phyloP scores from a whole-genome alignment of 1,284 basidiomycete genomes.

The Papiliotrema nemorosa region DNA sequence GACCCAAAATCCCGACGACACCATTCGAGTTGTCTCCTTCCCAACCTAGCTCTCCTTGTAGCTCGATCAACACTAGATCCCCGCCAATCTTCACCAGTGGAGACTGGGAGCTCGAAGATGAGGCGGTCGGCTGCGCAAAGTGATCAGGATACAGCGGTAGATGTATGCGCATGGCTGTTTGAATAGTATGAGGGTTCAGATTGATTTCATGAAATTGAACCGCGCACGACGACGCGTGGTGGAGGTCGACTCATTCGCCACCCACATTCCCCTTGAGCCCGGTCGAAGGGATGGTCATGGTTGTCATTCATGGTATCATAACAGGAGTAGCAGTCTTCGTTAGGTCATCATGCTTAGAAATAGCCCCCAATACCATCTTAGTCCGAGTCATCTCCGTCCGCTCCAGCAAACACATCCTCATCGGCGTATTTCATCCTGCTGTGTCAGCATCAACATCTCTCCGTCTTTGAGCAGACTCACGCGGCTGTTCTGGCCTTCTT shows the following conservation, averaged over 20 bases:
- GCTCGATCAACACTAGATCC: constrained; percentile 41
- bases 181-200: too few species aligned
- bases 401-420: neutral
- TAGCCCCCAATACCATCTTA: too few species aligned
- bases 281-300: too few species aligned
- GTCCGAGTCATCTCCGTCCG: neutral
- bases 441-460: neutral
- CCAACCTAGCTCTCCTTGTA: constrained; percentile 54
- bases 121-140: constrained; percentile 15
- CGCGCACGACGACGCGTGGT: neutral
- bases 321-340: too few species aligned
- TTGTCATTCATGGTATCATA: too few species aligned
- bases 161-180: constrained; percentile 43
- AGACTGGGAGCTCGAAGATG: constrained; percentile 8
- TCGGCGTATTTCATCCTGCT: neutral
- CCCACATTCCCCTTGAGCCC: too few species aligned
- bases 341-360: too few species aligned
- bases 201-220: too few species aligned
- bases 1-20: constrained; percentile 44
- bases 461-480: neutral
- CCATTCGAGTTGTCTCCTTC: constrained; percentile 49
- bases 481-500: neutral
- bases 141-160: constrained; percentile 42
- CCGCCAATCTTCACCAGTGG: constrained; percentile 45
- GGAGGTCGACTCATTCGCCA: too few species aligned